phyloP scores from a whole-genome alignment of 257 asterid species.

The Rhazya stricta region DNA sequence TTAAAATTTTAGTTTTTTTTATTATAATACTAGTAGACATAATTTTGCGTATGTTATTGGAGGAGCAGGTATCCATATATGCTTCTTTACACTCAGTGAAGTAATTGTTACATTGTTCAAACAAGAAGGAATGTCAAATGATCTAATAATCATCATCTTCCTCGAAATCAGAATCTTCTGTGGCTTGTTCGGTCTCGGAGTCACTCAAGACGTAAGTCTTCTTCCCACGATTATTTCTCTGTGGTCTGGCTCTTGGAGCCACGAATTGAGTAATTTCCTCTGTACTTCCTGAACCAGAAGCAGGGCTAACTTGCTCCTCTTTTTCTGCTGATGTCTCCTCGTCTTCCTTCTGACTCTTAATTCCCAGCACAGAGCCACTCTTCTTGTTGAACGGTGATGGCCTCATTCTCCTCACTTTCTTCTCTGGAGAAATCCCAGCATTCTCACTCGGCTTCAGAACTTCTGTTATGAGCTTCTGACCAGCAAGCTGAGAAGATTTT shows the following conservation, averaged over 20 bases:
- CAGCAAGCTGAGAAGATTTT: constrained; percentile 33
- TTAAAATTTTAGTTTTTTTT: too few species aligned
- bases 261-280: constrained; percentile 25
- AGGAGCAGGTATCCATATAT: too few species aligned
- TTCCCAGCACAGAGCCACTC: constrained; percentile 64
- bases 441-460: constrained; percentile 49
- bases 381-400: constrained; percentile 92
- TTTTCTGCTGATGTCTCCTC: constrained; percentile 25
- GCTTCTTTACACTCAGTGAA: not conserved
- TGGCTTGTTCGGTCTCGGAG: constrained; percentile 44
- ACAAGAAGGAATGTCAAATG: not conserved
- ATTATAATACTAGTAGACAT: too few species aligned
- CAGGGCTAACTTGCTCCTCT: constrained; percentile 31
- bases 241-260: constrained; percentile 50
- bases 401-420: constrained; percentile 78
- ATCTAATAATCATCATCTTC: constrained; percentile 30
- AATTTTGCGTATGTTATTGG: too few species aligned
- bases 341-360: constrained; percentile 23
- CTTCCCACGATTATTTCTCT: constrained; percentile 44
- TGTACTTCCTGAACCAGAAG: constrained; percentile 38
- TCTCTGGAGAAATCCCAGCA: constrained; percentile 54
- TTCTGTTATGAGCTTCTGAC: constrained; percentile 73
- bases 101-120: not conserved
- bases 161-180: constrained; percentile 42
- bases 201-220: constrained; percentile 57